phyloP scores from a whole-genome alignment of 129 eudicot genomes.

The Silybum marianum region DNA sequence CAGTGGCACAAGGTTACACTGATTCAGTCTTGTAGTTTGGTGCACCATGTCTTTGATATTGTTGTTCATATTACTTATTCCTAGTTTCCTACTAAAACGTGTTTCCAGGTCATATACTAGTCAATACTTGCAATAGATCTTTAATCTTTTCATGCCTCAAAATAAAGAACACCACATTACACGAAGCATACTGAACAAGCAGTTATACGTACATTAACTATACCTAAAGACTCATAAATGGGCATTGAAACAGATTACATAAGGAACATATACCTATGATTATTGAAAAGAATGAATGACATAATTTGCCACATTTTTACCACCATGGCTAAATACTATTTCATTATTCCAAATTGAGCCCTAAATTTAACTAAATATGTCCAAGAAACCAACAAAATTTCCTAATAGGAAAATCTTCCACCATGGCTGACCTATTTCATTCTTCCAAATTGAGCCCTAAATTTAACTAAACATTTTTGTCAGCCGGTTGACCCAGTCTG shows the following conservation, averaged over 20 bases:
- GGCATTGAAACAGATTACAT: background rate
- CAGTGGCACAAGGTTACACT: background rate
- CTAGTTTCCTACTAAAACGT: background rate
- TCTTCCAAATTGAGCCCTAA: conserved; percentile 34
- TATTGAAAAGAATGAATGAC: background rate
- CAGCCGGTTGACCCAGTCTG: background rate
- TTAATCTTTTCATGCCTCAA: background rate
- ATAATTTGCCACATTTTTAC: background rate
- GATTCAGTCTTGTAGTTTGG: background rate
- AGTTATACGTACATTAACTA: background rate
- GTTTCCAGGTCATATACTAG: background rate
- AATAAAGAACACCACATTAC: background rate
- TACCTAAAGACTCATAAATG: background rate
- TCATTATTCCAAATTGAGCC: conserved; percentile 26
- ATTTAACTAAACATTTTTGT: conserved; percentile 1
- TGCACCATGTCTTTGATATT: background rate
- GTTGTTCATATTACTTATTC: background rate
- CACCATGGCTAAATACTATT: background rate
- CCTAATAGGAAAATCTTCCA: background rate
- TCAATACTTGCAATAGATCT: background rate
- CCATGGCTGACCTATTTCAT: background rate
- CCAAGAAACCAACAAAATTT: background rate
- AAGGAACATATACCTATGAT: background rate
- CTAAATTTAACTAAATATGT: conserved; percentile 25
- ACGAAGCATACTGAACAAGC: background rate